Conservation (phyloP, 2,329 filamentous ascomycete species). For the Fulvia fulva region DNA sequence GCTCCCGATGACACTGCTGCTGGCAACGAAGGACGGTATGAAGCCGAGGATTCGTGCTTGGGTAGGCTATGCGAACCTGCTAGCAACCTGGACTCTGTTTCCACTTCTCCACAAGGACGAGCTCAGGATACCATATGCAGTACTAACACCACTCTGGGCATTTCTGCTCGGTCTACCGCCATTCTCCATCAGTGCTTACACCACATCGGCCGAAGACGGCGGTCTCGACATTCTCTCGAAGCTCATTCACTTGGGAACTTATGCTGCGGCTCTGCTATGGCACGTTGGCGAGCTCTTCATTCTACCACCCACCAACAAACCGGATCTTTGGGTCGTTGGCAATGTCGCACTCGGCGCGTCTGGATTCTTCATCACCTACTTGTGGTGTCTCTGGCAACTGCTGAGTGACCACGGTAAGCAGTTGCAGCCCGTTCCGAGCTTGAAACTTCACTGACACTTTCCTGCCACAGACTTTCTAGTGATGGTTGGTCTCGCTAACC, state of each 20-base stretch:
- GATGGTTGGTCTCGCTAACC: not conserved
- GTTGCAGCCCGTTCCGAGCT: conserved; percentile 42
- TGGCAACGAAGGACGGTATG: conserved; percentile 74
- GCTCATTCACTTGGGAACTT: conserved; percentile 71
- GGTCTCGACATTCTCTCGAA: conserved; percentile 42
- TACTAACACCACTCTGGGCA: conserved; percentile 82
- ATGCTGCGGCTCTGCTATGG: conserved; percentile 73
- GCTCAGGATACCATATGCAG: conserved; percentile 75
- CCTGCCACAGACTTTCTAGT: not conserved
- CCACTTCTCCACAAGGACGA: conserved; percentile 83
- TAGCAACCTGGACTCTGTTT: conserved; percentile 87
- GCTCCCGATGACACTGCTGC: conserved; percentile 84
- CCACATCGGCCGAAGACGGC: conserved; percentile 14
- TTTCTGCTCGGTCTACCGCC: conserved; percentile 87
- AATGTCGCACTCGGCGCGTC: conserved; percentile 84
- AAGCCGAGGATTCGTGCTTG: conserved; percentile 74
- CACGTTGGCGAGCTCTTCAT: conserved; percentile 71
- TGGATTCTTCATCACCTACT: conserved; percentile 81
- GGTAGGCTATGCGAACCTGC: conserved; percentile 92
- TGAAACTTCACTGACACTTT: conserved; percentile 13
- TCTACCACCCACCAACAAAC: conserved; percentile 67
- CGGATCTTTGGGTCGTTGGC: conserved; percentile 88
- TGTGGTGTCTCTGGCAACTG: conserved; percentile 81
- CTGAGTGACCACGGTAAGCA: conserved; percentile 42
- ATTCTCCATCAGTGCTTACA: conserved; percentile 64